Percentiles rank a stretch among this genome's conserved stretches.
Evolutionary conservation across 2,329 filamentous ascomycete species (phyloP).

Genomic region (Fusarium humuli): DNA sequence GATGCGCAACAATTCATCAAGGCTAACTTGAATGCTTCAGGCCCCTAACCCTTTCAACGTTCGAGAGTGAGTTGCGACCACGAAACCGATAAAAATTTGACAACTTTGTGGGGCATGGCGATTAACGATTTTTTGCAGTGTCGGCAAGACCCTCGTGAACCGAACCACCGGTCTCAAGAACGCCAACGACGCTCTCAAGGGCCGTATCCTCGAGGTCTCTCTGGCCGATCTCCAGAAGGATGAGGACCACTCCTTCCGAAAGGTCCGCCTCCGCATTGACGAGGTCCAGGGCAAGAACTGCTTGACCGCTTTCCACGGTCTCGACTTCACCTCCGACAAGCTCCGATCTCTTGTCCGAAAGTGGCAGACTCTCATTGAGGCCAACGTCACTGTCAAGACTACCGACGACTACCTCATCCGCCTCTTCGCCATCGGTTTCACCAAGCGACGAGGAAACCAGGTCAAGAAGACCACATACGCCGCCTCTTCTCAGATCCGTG

Average conservation of each 20-base stretch:
- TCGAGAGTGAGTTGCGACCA: constrained; percentile 83
- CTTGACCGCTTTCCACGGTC: constrained; percentile 99
- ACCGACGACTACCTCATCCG: constrained; percentile 99
- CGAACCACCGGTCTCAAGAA: constrained; percentile 99
- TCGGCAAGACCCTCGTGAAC: constrained; percentile 99
- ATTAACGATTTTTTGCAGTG: constrained; percentile 68
- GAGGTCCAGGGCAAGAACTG: constrained; percentile 99
- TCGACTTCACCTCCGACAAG: constrained; percentile 99
- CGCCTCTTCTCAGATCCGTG: constrained; percentile 94
- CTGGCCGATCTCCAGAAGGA: constrained; percentile 99
- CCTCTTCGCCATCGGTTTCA: constrained; percentile 99
- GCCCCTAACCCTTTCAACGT: constrained; percentile 95
- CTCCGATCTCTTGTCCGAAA: constrained; percentile 98
- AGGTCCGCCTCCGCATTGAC: constrained; percentile 98
- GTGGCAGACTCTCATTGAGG: constrained; percentile 99
- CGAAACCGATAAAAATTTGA: constrained; percentile 30
- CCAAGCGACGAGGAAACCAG: constrained; percentile 98
- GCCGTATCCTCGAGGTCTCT: constrained; percentile 98
- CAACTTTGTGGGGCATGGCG: constrained; percentile 27
- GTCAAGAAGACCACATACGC: constrained; percentile 99
- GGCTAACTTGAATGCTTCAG: constrained; percentile 57
- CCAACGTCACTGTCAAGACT: constrained; percentile 99
- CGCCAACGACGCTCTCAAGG: constrained; percentile 99
- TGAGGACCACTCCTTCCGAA: constrained; percentile 99
- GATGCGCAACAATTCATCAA: constrained; percentile 4